Evolutionary conservation across 2,329 filamentous ascomycete species (phyloP), one percentile per base, ranked within the genome.

Genomic region (Didymosphaeria variabile): DNA sequence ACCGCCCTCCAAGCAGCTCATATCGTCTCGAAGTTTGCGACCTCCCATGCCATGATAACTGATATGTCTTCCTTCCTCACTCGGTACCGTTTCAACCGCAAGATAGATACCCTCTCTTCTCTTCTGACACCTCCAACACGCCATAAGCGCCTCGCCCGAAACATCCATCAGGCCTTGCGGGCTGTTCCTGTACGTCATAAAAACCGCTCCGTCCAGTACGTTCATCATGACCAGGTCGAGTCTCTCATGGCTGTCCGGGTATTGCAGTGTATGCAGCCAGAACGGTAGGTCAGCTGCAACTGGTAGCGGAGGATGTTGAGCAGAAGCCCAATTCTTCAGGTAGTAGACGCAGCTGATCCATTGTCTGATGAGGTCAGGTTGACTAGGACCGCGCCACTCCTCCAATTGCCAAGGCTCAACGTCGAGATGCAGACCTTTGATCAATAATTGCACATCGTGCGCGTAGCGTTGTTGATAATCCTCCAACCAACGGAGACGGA

Each of bases 361-460:
- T 13, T 54, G 51, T n/a, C 51, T 54, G 51, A 54, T 54, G 6
- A 54, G 13, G 9, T 54, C 51, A 29, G 51, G 34, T 31, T 54
- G 51, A 9, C 15, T 15, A 17, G 36, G 21, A 17, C 36, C 36
- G 21, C 36, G 51, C 51, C 51, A 54, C 21, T 42, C 51, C 7
- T 54, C 51, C 19, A 54, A n/a, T 34, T 54, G 51, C 51, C 51
- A 54, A 12, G 51, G 51, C 38, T 54, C 51, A 13, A 54, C 44
- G 31, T 54, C 51, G 21, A 54, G 36, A 42, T 54, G 51, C 10
- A 54, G 34, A 7, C 51, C 51, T 54, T 31, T 19, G 3, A 54
- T 15, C 31, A 42, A 42, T 15, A 54, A 10, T n/a, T 32, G 51
- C 21, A 19, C 23, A 31, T 54, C 21, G 15, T 31, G 36, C 9